Evolutionary conservation across 164 flowering plant genomes (phyloP).

Genomic region (Sextonia rubra): DNA sequence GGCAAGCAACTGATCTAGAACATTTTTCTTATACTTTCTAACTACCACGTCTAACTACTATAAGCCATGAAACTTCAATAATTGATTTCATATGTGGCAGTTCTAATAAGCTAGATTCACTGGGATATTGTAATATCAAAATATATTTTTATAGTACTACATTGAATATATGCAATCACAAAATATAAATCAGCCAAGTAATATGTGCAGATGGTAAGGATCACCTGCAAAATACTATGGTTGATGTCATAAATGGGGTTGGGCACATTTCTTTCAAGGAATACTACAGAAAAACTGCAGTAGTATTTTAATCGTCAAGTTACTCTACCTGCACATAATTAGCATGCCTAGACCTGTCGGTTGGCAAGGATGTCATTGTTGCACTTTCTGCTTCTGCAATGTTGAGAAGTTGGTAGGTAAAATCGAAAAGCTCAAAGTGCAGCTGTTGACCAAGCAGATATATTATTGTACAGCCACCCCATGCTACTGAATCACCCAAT

Average conservation of each 20-base stretch:
- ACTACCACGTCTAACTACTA: too few relatives aligned
- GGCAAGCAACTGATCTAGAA: too few relatives aligned
- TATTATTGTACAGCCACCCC: constrained; percentile 97
- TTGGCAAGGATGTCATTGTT: constrained; percentile 22
- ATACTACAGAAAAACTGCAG: not conserved
- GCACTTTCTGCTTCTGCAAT: constrained; percentile 84
- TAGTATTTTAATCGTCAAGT: not conserved
- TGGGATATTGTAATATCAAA: too few relatives aligned
- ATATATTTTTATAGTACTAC: too few relatives aligned
- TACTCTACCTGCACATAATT: constrained; percentile 53
- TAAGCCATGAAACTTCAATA: too few relatives aligned
- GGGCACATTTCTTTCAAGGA: not conserved
- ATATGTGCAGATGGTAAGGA: too few relatives aligned
- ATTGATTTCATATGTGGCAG: too few relatives aligned
- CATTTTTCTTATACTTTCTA: too few relatives aligned
- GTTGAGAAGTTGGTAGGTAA: constrained; percentile 94
- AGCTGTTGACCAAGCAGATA: constrained; percentile 95
- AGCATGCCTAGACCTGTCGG: constrained; percentile 31
- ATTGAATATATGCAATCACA: too few relatives aligned
- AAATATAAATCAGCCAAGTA: too few relatives aligned
- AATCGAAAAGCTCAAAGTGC: constrained; percentile 95
- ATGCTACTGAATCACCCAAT: constrained; percentile 92
- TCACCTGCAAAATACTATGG: too few relatives aligned
- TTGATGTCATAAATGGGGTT: not conserved
- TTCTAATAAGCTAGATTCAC: too few relatives aligned